These are phyloP conservation scores for Aspergillus latus DNA, from an alignment of 2,329 filamentous ascomycete genomes.

Conservation along the genomic window DNA sequence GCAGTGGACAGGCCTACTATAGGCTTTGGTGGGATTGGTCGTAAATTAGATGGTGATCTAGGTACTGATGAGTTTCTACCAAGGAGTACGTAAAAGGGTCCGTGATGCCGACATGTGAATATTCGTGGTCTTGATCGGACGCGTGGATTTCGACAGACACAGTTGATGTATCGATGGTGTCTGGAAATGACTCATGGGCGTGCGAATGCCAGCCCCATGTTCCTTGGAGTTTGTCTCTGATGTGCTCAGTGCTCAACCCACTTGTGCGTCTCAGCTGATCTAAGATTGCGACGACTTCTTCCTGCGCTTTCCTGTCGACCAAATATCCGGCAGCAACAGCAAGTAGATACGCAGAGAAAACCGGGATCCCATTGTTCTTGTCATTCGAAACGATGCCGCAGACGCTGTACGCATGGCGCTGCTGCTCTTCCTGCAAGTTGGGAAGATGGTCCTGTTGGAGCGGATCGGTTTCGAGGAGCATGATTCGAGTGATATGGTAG, in stretches of 20 bases:
- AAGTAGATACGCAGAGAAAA: constrained; percentile 75
- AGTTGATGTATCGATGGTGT: constrained; percentile 7
- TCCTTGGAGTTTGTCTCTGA: constrained; percentile 70
- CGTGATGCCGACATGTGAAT: constrained; percentile 59
- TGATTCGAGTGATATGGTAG: constrained; percentile 81
- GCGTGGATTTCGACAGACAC: constrained; percentile 15
- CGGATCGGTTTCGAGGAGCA: constrained; percentile 79
- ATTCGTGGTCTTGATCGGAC: constrained; percentile 40
- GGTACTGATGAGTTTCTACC: constrained; percentile 76
- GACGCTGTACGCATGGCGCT: constrained; percentile 76
- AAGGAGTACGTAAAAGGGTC: constrained; percentile 59
- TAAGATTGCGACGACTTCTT: constrained; percentile 76
- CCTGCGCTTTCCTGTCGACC: constrained; percentile 67
- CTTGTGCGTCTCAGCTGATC: constrained; percentile 72
- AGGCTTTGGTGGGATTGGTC: background rate
- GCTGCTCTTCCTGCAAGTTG: constrained; percentile 69
- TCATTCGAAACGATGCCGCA: constrained; percentile 87
- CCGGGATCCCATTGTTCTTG: constrained; percentile 75
- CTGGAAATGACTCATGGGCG: constrained; percentile 31
- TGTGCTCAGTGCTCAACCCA: constrained; percentile 72
- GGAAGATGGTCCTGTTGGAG: constrained; percentile 58
- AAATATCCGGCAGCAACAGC: constrained; percentile 75
- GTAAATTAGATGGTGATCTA: constrained; percentile 70
- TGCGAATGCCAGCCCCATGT: constrained; percentile 70
- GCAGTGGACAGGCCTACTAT: too few species aligned